phyloP scores from a whole-genome alignment of 352 stramenopile species.

The Lagenidium giganteum region DNA sequence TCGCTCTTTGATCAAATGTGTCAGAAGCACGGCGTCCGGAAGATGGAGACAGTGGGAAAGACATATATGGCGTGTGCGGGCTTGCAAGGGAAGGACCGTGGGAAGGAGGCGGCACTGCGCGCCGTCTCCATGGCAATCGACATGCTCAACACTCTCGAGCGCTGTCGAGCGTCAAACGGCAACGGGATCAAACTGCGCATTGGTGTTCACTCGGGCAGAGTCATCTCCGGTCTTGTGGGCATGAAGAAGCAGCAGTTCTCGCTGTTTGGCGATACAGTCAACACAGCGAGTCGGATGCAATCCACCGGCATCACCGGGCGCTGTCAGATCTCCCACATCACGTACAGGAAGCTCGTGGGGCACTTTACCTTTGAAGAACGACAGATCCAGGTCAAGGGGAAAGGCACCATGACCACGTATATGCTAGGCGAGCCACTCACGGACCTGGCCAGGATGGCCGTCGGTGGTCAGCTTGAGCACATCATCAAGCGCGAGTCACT shows the following conservation, averaged over 20 bases:
- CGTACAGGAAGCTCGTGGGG: slow-evolving; percentile 72
- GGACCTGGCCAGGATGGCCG: slow-evolving; percentile 49
- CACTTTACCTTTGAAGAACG: slow-evolving; percentile 79
- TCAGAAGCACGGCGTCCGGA: slow-evolving; percentile 87
- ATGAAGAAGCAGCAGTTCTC: slow-evolving; percentile 93
- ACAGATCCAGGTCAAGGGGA: slow-evolving; percentile 83
- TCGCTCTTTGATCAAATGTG: slow-evolving; percentile 90
- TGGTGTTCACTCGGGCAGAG: slow-evolving; percentile 86
- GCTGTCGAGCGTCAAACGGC: slow-evolving; percentile 68
- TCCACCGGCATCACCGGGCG: slow-evolving; percentile 73
- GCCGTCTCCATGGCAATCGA: slow-evolving; percentile 74
- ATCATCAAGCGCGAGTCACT: slow-evolving; percentile 67
- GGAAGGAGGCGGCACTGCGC: slow-evolving; percentile 64
- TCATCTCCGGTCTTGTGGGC: slow-evolving; percentile 86
- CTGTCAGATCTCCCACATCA: slow-evolving; percentile 81
- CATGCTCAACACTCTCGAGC: slow-evolving; percentile 65
- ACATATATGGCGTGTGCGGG: slow-evolving; percentile 88
- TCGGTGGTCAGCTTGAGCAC: slow-evolving; percentile 58
- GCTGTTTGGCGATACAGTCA: slow-evolving; percentile 92
- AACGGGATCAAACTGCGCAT: slow-evolving; percentile 88
- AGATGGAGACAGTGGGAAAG: slow-evolving; percentile 92
- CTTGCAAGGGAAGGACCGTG: slow-evolving; percentile 76
- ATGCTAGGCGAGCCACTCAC: slow-evolving; percentile 70
- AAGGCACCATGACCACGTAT: slow-evolving; percentile 82
- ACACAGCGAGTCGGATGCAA: slow-evolving; percentile 88